Percentiles rank a stretch among this genome's conserved stretches.
Evolutionary conservation across 768 basidiomycete genomes (phyloP).

Genomic region (Hortiboletus campestris): DNA sequence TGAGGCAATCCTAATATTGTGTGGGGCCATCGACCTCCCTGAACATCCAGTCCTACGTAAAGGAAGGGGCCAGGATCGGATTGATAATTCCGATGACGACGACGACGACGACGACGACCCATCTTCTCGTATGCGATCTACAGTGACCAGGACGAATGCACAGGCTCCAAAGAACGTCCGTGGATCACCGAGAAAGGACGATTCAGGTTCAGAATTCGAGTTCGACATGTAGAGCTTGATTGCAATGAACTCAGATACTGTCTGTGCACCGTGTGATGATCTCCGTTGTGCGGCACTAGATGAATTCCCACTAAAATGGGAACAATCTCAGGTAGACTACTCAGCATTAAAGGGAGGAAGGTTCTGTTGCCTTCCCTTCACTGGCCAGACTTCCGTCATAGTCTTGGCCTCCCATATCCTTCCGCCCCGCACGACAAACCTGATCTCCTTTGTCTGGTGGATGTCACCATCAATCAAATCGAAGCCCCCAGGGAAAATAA

Average conservation of each 20-base stretch:
- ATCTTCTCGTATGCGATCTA: conserved; percentile 56
- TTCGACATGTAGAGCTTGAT: conserved; percentile 52
- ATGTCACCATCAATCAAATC: conserved; percentile 57
- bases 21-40: conserved; percentile 60
- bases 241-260: not conserved
- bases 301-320: not conserved
- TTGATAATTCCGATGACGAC: conserved; percentile 44
- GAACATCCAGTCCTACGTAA: conserved; percentile 39
- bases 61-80: conserved; percentile 32
- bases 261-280: not conserved
- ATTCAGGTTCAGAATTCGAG: conserved; percentile 81
- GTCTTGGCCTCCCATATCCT: conserved; percentile 65
- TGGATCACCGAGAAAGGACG: conserved; percentile 47
- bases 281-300: not conserved
- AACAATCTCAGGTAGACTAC: conserved; percentile 14
- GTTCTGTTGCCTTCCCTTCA: conserved; percentile 50
- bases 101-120: conserved; percentile 47
- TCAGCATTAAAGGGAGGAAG: conserved; percentile 60
- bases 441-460: conserved; percentile 47
- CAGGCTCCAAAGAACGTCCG: conserved; percentile 55
- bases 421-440: conserved; percentile 63
- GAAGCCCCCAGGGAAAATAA: conserved; percentile 61
- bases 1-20: conserved; percentile 65
- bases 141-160: conserved; percentile 54
- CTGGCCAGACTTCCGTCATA: conserved; percentile 73